A percentile compares a stretch with the other conserved stretches of the same genome.
These are phyloP conservation scores for Fusarium mundagurra DNA, from an alignment of 2,329 filamentous ascomycete genomes.

Conservation along the genomic window DNA sequence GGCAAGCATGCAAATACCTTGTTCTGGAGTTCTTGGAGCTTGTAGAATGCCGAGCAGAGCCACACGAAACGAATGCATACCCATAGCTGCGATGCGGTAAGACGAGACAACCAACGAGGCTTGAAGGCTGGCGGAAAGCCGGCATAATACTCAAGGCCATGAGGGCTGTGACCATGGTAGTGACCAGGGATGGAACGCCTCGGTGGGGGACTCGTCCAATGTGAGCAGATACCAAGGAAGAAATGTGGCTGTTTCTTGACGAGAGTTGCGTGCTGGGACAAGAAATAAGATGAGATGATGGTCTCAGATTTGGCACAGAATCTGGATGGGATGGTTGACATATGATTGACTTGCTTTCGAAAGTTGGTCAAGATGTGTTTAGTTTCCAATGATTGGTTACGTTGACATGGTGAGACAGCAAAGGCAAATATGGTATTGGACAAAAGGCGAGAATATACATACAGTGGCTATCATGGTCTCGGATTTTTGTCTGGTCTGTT, in stretches of 20 bases:
- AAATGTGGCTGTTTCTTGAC: background rate
- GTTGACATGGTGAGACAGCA: background rate
- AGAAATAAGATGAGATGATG: background rate
- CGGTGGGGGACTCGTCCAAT: constrained; percentile 10
- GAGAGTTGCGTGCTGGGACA: background rate
- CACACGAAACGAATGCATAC: background rate
- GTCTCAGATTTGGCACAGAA: background rate
- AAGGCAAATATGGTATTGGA: background rate
- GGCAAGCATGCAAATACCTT: background rate
- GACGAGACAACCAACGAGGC: constrained; percentile 8
- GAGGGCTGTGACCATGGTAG: constrained; percentile 6
- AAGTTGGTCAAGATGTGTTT: background rate
- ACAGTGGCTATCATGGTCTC: background rate
- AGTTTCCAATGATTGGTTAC: constrained; percentile 17
- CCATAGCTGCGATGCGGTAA: background rate
- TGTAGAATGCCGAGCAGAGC: background rate
- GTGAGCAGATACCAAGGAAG: constrained; percentile 1
- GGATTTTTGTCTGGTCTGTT: background rate
- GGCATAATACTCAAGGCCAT: background rate
- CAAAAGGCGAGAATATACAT: background rate
- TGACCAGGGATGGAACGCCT: constrained; percentile 18
- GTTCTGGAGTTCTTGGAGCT: constrained; percentile 5
- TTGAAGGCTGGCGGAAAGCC: constrained; percentile 19
- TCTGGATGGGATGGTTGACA: background rate
- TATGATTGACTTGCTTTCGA: constrained; percentile 1